Evolutionary conservation across 331 rosid species (phyloP).

Genomic region (Cydonia oblonga): DNA sequence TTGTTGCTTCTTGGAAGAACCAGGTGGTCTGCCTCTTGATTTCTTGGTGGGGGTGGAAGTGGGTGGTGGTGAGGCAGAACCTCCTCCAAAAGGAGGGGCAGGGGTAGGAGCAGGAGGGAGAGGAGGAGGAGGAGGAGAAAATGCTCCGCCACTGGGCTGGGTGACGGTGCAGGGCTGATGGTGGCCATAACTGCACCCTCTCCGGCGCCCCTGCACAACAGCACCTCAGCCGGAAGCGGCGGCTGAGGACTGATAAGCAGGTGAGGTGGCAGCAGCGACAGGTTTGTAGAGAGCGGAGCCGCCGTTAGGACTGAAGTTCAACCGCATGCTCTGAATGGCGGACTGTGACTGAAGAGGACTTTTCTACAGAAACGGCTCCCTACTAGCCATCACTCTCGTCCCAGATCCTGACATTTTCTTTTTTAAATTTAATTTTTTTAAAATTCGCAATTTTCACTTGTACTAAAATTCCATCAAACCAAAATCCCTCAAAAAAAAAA

Average conservation of each 20-base stretch:
- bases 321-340: slow-evolving; percentile 27
- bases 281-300: slow-evolving; percentile 27
- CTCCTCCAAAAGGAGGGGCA: slow-evolving; percentile 13
- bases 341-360: slow-evolving; percentile 17
- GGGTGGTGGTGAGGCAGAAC: slow-evolving; percentile 15
- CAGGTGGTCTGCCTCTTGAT: background rate
- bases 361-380: slow-evolving; percentile 37
- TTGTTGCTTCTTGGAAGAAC: slow-evolving; percentile 36
- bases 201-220: background rate
- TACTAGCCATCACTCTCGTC: slow-evolving; percentile 35
- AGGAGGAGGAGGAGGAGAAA: slow-evolving; percentile 13
- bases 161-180: slow-evolving; percentile 7
- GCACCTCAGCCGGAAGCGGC: background rate
- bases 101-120: slow-evolving; percentile 11
- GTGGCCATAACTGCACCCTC: slow-evolving; percentile 14
- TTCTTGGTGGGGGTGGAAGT: slow-evolving; percentile 28
- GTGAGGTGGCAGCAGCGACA: slow-evolving; percentile 18
- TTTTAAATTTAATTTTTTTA: background rate
- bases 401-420: slow-evolving; percentile 55
- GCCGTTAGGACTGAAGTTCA: slow-evolving; percentile 31
- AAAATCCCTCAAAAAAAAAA: background rate
- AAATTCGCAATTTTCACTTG: background rate
- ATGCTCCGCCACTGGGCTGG: slow-evolving; percentile 28
- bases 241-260: slow-evolving; percentile 19
- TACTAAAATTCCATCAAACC: background rate